phyloP scores from a whole-genome alignment of 129 eudicot species.

The Centrapalus pauciflorus region DNA sequence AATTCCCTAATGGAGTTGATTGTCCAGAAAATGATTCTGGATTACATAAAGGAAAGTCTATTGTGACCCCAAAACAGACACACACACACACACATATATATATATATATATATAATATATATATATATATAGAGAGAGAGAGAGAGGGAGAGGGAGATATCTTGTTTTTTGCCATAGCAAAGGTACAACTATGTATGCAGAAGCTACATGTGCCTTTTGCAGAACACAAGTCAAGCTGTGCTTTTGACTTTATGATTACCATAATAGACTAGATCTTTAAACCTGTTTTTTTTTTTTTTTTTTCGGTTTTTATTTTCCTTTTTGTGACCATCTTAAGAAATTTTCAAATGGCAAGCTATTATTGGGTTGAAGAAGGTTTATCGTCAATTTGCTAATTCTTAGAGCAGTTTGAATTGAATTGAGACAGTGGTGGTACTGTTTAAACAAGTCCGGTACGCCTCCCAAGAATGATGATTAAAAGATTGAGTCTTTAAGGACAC shows the following conservation, averaged over 20 bases:
- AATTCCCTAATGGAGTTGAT: neutral
- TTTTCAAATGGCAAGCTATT: no score
- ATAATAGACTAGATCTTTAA: neutral
- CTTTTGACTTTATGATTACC: constrained; percentile 22
- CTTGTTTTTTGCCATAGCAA: constrained; percentile 10
- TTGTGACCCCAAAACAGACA: constrained; percentile 1
- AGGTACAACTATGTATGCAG: constrained; percentile 14
- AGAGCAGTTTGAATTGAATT: no score
- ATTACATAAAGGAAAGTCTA: neutral
- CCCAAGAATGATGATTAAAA: neutral
- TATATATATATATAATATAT: no score
- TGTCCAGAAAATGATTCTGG: constrained; percentile 3
- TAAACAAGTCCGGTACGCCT: no score
- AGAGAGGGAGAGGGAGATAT: neutral
- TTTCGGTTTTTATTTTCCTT: neutral
- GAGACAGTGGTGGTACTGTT: no score
- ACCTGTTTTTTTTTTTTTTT: neutral
- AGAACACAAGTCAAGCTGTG: constrained; percentile 25
- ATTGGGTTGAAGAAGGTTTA: no score
- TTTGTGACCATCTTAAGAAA: constrained; percentile 18
- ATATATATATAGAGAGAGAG: constrained; percentile 1
- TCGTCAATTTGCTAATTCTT: no score
- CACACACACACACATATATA: no score
- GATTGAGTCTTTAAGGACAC: neutral
- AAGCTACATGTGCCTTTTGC: constrained; percentile 23